These are phyloP conservation scores for Diaporthe citri DNA, from an alignment of 2,329 filamentous ascomycete genomes.

Conservation along the genomic window DNA sequence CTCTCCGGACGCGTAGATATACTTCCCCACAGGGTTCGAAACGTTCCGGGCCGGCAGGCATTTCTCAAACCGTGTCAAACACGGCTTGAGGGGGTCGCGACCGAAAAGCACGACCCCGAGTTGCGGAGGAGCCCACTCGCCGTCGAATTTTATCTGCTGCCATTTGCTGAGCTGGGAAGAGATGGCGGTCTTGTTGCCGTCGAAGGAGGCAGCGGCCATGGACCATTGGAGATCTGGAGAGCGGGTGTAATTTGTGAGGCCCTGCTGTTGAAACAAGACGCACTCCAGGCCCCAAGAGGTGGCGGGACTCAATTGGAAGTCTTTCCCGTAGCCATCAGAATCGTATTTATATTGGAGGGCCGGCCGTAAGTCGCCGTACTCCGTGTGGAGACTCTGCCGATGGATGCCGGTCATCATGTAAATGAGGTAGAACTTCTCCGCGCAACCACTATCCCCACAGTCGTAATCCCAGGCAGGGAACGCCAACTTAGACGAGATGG, in stretches of 20 bases:
- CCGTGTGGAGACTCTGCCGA: neutral
- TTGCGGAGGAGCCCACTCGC: neutral
- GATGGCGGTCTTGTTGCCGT: neutral
- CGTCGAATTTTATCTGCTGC: neutral
- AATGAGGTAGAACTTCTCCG: neutral
- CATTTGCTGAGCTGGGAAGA: neutral
- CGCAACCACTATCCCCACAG: neutral
- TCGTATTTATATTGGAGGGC: neutral
- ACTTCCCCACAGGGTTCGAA: neutral
- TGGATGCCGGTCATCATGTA: neutral
- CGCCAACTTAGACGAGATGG: neutral
- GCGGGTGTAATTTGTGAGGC: neutral
- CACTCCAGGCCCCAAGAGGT: neutral
- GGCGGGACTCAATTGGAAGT: accelerated
- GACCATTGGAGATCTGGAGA: neutral
- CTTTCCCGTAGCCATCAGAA: neutral
- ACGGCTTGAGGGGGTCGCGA: neutral
- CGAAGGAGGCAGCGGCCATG: neutral
- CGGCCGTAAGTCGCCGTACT: neutral
- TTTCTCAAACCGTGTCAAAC: neutral
- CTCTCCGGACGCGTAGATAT: neutral
- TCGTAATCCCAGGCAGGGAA: neutral
- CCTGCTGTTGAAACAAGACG: neutral
- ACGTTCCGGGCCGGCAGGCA: neutral
- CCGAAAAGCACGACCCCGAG: neutral